Base-by-base conservation (phyloP, 208 protist genomes). In the Trypanosoma platydactyli region DNA sequence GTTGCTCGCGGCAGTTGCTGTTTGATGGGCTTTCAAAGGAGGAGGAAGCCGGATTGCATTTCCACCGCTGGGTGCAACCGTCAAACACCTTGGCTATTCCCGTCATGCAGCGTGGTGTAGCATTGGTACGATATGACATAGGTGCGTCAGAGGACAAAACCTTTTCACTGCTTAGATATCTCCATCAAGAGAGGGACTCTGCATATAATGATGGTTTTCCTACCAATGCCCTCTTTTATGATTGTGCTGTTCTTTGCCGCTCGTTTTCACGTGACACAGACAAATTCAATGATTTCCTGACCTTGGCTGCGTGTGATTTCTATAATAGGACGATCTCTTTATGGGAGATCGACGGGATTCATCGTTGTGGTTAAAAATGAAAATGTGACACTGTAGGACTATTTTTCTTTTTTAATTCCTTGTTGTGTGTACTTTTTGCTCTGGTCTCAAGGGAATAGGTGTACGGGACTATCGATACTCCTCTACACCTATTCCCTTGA, bases 71-170 rank as follows among this genome's bases (percentile, higher is more conserved):
- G 64, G 82, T 89, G 29, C 78, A 86, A 35, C 51, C 54, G 30
- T 20, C 29, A 16, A 89, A 87, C 30, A 58, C 70, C 20, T 74
- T 95, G 20, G 62, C 87, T 41, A 55, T 95, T 53, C 89, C 89
- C 49, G 73, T 93, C 35, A 95, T 95, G 89, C 89, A 95, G 59
- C 69, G 86, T 30, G 89, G 89, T 1, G 84, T 87, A n/a, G 89
- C 81, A 20, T 49, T 91, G 45, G 59, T 93, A 53, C 70, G 63
- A 12, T 92, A 92, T 76, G 68, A 88, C 53, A 65, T 81, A 50
- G 53, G 1, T 35, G 59, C 42, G 18, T 24, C 76, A 2, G 73
- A 46, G 22, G 73, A 62, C 30, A 64, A 73, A 13, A 77, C 86
- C 0, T 92, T 91, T 60, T 73, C 48, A 15, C 38, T 61, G n/a